Percentiles rank a stretch among this genome's conserved stretches.
Conservation (phyloP, 108 stramenopile genomes). For the Parmales sp. region DNA sequence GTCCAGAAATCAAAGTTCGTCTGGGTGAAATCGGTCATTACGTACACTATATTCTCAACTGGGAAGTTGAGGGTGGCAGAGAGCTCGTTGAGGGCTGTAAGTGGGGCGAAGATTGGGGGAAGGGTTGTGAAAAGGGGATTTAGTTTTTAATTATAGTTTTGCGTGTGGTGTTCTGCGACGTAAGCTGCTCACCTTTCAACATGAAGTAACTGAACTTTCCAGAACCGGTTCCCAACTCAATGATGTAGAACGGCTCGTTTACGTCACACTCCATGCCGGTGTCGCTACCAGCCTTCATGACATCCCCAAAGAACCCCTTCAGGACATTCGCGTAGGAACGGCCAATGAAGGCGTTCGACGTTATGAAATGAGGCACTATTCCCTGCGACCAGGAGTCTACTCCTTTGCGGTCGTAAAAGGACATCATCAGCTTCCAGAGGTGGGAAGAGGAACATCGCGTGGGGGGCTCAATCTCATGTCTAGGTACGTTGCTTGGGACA, state of each 20-base stretch:
- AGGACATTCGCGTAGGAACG: slow-evolving; percentile 42
- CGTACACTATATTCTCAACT: slow-evolving; percentile 45
- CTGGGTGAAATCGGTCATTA: slow-evolving; percentile 60
- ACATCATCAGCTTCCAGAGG: slow-evolving; percentile 60
- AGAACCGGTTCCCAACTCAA: slow-evolving; percentile 52
- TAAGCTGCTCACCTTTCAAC: slow-evolving; percentile 24
- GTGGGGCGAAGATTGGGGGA: not conserved
- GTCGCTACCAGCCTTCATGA: slow-evolving; percentile 7
- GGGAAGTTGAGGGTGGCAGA: slow-evolving; percentile 29
- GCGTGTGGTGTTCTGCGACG: not conserved
- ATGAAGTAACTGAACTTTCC: slow-evolving; percentile 60
- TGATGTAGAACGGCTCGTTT: slow-evolving; percentile 50
- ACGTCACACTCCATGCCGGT: slow-evolving; percentile 21
- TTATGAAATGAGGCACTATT: slow-evolving; percentile 62
- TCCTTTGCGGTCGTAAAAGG: slow-evolving; percentile 55
- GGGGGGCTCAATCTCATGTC: slow-evolving; percentile 43
- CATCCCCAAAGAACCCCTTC: slow-evolving; percentile 35
- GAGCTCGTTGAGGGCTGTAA: not conserved
- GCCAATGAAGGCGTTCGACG: slow-evolving; percentile 60
- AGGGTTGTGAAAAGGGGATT: not conserved
- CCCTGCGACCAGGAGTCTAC: slow-evolving; percentile 48
- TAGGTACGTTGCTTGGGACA: too few relatives aligned
- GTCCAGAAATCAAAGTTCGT: slow-evolving; percentile 45
- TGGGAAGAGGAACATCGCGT: slow-evolving; percentile 35
- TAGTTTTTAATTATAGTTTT: not conserved